Base-by-base conservation (phyloP, 2,329 filamentous ascomycete species). In the Ascochyta viciae-villosae region DNA sequence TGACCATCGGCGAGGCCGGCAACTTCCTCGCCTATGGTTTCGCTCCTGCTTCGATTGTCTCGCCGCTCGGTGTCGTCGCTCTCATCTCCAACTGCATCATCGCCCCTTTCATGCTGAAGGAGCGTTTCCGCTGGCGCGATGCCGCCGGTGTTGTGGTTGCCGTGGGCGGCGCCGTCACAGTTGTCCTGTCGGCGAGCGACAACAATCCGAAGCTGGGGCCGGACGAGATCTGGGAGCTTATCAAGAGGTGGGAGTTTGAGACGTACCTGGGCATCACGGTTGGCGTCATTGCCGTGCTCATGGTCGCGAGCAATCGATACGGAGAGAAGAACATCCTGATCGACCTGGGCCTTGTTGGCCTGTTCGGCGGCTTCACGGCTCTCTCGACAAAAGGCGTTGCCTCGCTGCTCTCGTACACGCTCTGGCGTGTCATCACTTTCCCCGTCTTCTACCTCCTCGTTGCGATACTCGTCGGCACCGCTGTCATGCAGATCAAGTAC, bases 1-100 rank as follows among this genome's bases (percentile, higher is more conserved):
- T 99, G 86, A 92, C 89, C 0, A 80, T 96, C 23, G 95, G 95
- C 54, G 95, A 99, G 79, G 89, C 90, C 72, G 95, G 95, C 47
- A 99, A 99, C 75, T 99, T 99, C 72, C 80, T 99, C 61, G 95
- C 95, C 0, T 99, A 99, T 71, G 95, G 95, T 23, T 99, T 99
- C 74, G 95, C 95, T 27, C 95, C 95, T 3, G 95, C 95, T 7
- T 98, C 95, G 13, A 97, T 99, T 67, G 95, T 99, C 38, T 97
- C 93, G 31, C 95, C 95, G 0, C 82, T 99, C 6, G 95, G 95
- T 9, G 95, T 99, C n/a, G 95, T 99, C 12, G 95, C 95, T 2
- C 81, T 99, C 60, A 88, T 99, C 41, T 96, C 93, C 40, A 99
- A 99, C 77, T 99, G 95, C 76, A 86, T 99, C 57, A 96, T 99